Percentiles rank a stretch among this genome's conserved stretches.
These are phyloP conservation scores for Phaffia tasmanica DNA, from an alignment of 768 basidiomycete species.

Conservation along the genomic window DNA sequence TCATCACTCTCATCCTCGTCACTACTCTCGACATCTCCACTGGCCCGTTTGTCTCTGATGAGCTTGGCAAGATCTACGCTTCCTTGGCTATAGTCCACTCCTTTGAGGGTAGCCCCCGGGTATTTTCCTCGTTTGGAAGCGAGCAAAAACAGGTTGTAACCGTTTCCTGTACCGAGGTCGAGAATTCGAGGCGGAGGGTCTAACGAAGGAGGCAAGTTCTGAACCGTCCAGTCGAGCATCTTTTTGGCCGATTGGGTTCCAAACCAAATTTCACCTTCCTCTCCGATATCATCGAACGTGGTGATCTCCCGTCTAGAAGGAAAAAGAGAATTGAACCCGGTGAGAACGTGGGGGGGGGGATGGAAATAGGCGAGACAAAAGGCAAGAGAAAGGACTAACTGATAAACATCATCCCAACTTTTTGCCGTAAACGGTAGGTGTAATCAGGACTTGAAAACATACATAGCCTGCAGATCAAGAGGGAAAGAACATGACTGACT, in stretches of 20 bases:
- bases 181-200: conserved; percentile 32
- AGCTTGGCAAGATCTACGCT: conserved; percentile 35
- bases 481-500: conserved; percentile 7
- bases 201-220: conserved; percentile 32
- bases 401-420: conserved; percentile 25
- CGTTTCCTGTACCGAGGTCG: conserved; percentile 40
- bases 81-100: conserved; percentile 40
- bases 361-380: neutral
- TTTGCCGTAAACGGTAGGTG: neutral
- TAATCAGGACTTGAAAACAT: neutral
- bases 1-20: conserved; percentile 30
- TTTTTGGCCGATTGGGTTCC: conserved; percentile 35
- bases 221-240: conserved; percentile 41
- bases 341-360: neutral
- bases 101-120: conserved; percentile 33
- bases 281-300: conserved; percentile 36
- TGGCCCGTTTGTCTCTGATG: conserved; percentile 30
- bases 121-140: conserved; percentile 29
- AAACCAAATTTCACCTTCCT: conserved; percentile 43
- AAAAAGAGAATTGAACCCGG: neutral
- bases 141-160: conserved; percentile 36
- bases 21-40: conserved; percentile 26
- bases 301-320: conserved; percentile 15
- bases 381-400: neutral
- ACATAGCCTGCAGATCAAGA: neutral